Base-by-base conservation (phyloP, 257 asterid genomes). In the Capsicum rhomboideum region DNA sequence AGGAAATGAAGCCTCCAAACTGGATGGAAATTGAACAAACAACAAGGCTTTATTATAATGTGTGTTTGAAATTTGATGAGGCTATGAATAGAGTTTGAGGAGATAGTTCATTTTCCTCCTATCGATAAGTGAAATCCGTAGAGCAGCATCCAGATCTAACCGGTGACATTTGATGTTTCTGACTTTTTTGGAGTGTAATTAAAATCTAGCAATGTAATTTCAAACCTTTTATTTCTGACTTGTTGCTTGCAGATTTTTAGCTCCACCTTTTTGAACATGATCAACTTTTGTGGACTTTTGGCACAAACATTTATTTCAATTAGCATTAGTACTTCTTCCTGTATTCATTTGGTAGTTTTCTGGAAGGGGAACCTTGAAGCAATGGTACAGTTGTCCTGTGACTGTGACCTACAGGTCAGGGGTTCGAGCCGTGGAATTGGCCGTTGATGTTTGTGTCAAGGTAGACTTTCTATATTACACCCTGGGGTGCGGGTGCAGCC, bases 1-100 rank as follows among this genome's bases (percentile, higher is more conserved):
- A 84, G 84, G 52, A 28, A 40, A 64, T 61, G 72, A 64, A 50
- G 82, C 81, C 83, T 80, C 85, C n/a, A 74, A 49, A 44, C 69
- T 46, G n/a, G 50, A 31, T 68, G 52, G 26, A 68, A 26, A 54
- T 34, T 82, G 71, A 74, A 79, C 44, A 50, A 75, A 75, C 58
- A 71, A 61, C 31, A 71, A 21, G 78, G 54, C 68, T 20, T 58
- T 66, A 16, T 49, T 87, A 64, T 78, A 79, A 82, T 31, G 56
- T 79, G 52, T 40, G 64, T 67, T 31, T 71, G 68, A 44, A 49
- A 61, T 23, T 42, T 84, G 53, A 74, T 23, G 71, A n/a, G 77
- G 82, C 54, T 54, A 82, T 16, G 84, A 86, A 71, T 72, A 46
- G 59, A 79, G 58, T 66, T 69, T 61, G 71, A 82, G n/a, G 8